phyloP scores from a whole-genome alignment of 106 monocot genomes.

The Chionographis japonica region DNA sequence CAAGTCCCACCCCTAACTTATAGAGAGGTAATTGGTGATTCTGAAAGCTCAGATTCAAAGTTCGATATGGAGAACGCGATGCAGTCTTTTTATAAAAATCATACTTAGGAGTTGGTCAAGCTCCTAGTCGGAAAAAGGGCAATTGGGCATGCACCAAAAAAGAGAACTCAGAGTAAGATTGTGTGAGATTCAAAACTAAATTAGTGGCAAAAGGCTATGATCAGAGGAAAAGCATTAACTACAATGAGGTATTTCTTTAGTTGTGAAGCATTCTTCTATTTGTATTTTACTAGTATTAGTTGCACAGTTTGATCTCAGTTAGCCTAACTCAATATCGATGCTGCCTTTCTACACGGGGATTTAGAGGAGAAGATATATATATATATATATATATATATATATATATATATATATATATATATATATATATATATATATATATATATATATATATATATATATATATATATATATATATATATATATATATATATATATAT shows the following conservation, averaged over 20 bases:
- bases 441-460: background rate
- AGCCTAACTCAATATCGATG: background rate
- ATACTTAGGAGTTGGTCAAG: background rate
- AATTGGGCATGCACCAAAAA: background rate
- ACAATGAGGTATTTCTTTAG: background rate
- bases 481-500: too few species aligned
- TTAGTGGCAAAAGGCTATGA: background rate
- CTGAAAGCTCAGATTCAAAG: background rate
- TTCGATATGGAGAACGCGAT: background rate
- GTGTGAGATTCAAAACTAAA: background rate
- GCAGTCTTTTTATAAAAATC: background rate
- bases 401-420: background rate
- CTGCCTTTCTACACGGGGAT: background rate
- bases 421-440: background rate
- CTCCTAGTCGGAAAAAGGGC: background rate
- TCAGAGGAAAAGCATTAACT: background rate
- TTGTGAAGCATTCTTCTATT: background rate
- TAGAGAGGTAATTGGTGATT: background rate
- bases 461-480: too few species aligned
- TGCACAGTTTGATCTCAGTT: too few species aligned
- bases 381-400: background rate
- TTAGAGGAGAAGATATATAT: background rate
- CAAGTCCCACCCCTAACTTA: background rate
- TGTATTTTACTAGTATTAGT: too few species aligned
- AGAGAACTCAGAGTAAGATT: background rate